Conservation (phyloP, 106 monocot genomes). For the Hemerocallis citrina region DNA sequence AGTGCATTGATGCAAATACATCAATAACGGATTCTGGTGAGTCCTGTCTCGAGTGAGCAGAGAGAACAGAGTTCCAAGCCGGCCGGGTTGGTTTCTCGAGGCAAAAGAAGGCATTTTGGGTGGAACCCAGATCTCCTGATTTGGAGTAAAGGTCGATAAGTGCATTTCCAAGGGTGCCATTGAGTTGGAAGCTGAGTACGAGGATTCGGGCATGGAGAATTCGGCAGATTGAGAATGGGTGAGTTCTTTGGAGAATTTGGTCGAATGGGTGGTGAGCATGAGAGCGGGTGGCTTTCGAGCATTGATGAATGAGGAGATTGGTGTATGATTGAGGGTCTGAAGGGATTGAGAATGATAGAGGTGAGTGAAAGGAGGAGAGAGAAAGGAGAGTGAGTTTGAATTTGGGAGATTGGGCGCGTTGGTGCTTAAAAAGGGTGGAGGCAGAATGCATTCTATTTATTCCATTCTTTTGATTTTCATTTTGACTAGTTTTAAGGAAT, state of each 20-base stretch:
- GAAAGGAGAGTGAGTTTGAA: neutral
- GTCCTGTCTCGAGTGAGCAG: slow-evolving; percentile 22
- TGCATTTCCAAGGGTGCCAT: slow-evolving; percentile 19
- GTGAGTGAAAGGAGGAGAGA: neutral
- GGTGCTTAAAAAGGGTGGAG: neutral
- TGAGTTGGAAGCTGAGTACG: slow-evolving; percentile 14
- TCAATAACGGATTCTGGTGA: slow-evolving; percentile 18
- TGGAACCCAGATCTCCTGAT: slow-evolving; percentile 28
- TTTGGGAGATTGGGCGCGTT: no score
- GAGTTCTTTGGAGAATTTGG: slow-evolving; percentile 16
- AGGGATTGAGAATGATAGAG: neutral
- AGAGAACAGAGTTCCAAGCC: slow-evolving; percentile 46
- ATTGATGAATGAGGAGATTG: slow-evolving; percentile 28
- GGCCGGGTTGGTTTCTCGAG: slow-evolving; percentile 10
- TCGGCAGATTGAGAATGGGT: slow-evolving; percentile 7
- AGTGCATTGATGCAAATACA: slow-evolving; percentile 18
- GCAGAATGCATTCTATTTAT: neutral
- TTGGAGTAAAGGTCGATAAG: slow-evolving; percentile 55
- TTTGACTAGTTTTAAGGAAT: no score
- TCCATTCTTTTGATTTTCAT: no score
- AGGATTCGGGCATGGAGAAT: slow-evolving; percentile 32
- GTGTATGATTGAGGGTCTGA: slow-evolving; percentile 20
- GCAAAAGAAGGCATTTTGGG: slow-evolving; percentile 18
- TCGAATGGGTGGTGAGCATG: slow-evolving; percentile 30
- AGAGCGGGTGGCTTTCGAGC: slow-evolving; percentile 11